These are phyloP conservation scores for Xylariaceae sp. DNA, from an alignment of 2,329 filamentous ascomycete genomes.

Conservation along the genomic window DNA sequence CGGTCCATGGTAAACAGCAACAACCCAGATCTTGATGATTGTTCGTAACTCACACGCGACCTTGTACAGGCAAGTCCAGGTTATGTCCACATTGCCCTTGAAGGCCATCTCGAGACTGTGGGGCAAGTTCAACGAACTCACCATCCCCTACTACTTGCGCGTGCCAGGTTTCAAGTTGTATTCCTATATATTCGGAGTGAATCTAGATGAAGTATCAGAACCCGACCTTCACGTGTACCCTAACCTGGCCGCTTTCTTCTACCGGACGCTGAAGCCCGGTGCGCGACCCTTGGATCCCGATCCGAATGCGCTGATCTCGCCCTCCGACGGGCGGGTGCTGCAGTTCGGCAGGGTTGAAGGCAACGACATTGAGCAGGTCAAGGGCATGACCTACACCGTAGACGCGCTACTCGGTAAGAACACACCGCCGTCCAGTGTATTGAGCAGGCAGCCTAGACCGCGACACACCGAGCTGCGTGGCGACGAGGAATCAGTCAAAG, in stretches of 20 bases:
- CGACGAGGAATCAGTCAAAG: constrained; percentile 63
- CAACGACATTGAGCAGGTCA: constrained; percentile 96
- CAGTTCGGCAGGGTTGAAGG: constrained; percentile 90
- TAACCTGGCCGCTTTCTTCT: constrained; percentile 95
- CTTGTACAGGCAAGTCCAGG: constrained; percentile 67
- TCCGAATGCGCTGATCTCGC: constrained; percentile 73
- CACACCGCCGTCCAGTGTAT: constrained; percentile 51
- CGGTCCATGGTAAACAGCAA: constrained; percentile 64
- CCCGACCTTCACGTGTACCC: constrained; percentile 83
- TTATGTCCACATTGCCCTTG: constrained; percentile 88
- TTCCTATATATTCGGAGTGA: constrained; percentile 85
- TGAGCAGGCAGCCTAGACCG: constrained; percentile 33
- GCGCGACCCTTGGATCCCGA: constrained; percentile 78
- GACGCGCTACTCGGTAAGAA: constrained; percentile 80
- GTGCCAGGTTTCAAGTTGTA: constrained; percentile 90
- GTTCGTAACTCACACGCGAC: constrained; percentile 8
- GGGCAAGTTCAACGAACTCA: constrained; percentile 86
- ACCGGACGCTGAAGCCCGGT: constrained; percentile 86
- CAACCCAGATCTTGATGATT: constrained; percentile 1
- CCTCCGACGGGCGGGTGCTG: constrained; percentile 83
- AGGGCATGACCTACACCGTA: constrained; percentile 95
- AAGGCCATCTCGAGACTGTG: constrained; percentile 86
- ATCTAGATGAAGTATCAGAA: constrained; percentile 80
- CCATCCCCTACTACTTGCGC: constrained; percentile 80
- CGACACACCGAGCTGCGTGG: constrained; percentile 34